Percentiles rank a stretch among this genome's conserved stretches.
phyloP scores from a whole-genome alignment of 1,284 basidiomycete species.

The Erythrobasidium hasegawianum region DNA sequence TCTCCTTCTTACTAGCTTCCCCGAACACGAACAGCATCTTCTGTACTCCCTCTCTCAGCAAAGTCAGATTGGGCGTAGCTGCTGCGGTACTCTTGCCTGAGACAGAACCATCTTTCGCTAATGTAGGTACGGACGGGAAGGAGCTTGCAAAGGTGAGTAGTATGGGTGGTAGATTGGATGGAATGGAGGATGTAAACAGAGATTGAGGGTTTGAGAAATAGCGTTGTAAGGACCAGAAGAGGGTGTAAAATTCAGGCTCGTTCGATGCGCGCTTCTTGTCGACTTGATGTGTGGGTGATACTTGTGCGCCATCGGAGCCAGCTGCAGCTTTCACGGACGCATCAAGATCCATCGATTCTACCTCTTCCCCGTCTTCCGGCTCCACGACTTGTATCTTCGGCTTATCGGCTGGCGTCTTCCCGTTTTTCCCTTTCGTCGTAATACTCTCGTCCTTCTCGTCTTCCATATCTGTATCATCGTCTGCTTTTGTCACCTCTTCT shows the following conservation, averaged over 20 bases:
- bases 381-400: slow-evolving; percentile 9
- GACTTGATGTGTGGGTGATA: slow-evolving; percentile 49
- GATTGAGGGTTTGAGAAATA: slow-evolving; percentile 44
- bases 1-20: slow-evolving; percentile 74
- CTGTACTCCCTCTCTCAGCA: slow-evolving; percentile 57
- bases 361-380: slow-evolving; percentile 38
- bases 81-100: slow-evolving; percentile 11
- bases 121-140: slow-evolving; percentile 25
- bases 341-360: slow-evolving; percentile 50
- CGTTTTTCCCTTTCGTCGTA: slow-evolving; percentile 31
- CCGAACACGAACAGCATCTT: slow-evolving; percentile 70
- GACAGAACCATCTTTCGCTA: slow-evolving; percentile 20
- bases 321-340: slow-evolving; percentile 51
- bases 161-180: slow-evolving; percentile 7
- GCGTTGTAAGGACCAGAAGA: slow-evolving; percentile 74
- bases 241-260: slow-evolving; percentile 68
- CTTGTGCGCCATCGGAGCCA: slow-evolving; percentile 27
- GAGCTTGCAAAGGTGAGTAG: slow-evolving; percentile 16
- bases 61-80: slow-evolving; percentile 24
- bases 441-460: slow-evolving; percentile 39
- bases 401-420: slow-evolving; percentile 17
- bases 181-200: slow-evolving; percentile 37
- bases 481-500: slow-evolving; percentile 28
- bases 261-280: slow-evolving; percentile 55
- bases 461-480: slow-evolving; percentile 36